Conservation (phyloP, 129 eudicot genomes). For the Chrysanthemum makinoi region DNA sequence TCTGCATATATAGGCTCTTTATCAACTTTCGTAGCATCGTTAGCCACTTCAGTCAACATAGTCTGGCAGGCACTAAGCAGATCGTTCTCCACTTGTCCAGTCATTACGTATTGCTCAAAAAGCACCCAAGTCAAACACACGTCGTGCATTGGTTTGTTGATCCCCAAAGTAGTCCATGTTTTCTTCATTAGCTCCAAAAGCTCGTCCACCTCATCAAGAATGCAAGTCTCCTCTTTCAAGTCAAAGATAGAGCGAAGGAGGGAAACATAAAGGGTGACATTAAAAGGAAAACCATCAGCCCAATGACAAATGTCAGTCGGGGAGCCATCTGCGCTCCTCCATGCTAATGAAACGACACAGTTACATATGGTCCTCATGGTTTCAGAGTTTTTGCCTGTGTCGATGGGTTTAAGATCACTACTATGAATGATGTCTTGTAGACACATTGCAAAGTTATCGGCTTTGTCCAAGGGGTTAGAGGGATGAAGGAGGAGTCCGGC, state of each 20-base stretch:
- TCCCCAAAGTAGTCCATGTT: conserved; percentile 79
- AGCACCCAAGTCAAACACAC: conserved; percentile 87
- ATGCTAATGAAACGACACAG: conserved; percentile 63
- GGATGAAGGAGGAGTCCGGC: conserved; percentile 77
- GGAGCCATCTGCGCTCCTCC: conserved; percentile 59
- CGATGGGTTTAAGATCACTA: conserved; percentile 44
- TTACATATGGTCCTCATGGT: conserved; percentile 58
- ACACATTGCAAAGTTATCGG: conserved; percentile 36
- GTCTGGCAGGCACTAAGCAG: conserved; percentile 64
- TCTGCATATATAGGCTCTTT: conserved; percentile 52
- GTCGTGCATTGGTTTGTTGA: conserved; percentile 62
- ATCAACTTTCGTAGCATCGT: conserved; percentile 70
- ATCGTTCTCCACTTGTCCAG: conserved; percentile 73
- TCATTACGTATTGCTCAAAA: conserved; percentile 57
- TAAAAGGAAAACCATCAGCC: conserved; percentile 95
- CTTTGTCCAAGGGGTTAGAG: conserved; percentile 49
- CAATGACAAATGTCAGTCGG: conserved; percentile 69
- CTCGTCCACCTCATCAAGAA: conserved; percentile 87
- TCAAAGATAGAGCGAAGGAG: conserved; percentile 64
- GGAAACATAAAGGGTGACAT: conserved; percentile 57
- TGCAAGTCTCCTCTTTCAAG: conserved; percentile 59
- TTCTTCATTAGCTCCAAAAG: conserved; percentile 82
- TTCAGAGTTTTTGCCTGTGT: conserved; percentile 65
- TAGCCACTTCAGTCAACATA: conserved; percentile 81
- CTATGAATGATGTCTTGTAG: conserved; percentile 46